Base-by-base conservation (phyloP, 257 asterid species). In the Coffea canephora region DNA sequence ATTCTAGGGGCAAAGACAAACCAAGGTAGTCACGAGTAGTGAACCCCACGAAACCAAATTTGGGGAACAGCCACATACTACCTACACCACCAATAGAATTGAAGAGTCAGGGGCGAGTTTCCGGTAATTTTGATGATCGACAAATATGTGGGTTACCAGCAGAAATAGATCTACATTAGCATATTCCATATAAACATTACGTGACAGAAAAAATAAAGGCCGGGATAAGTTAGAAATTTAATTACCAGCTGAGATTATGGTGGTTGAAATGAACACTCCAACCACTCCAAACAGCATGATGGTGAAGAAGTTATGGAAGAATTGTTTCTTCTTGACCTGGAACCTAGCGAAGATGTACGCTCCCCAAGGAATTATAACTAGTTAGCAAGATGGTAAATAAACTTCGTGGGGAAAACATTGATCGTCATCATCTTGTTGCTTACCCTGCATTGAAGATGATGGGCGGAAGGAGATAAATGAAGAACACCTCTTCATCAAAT, bases 371-470 rank as follows among this genome's bases (percentile, higher is more conserved):
- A 39, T 73, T 34, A 73, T 39, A 57, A 19, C 36, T n/a, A 41
- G 18, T 36, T 3, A 3, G 13, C 50, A 21, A 71, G 27, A 23
- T 64, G 31, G 41, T 25, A 5, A 5, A 27, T 27, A 27, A 27
- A 39, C 41, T 39, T 39, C 41, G 4, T 39, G 41, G 41, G 41
- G 41, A 27, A 27, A 27, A 27, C 27, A 27, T 27, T 27, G 16
- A 68, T 36, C 34, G 25, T 27, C n/a, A 77, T 74, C 25, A 54
- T 23, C 10, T 80, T 65, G 75, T 25, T 74, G 75, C 88, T 84
- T 84, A 95, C 99, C 99, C 99, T 71, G 99, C 99, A 81, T 95
- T 95, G 72, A 95, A 95, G 67, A 95, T 92, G 65, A 95, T 95
- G 0, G 99, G 97, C 1, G 99, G 99, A 69, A 95, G 93, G 76